Evolutionary conservation across 352 stramenopile species (phyloP), one percentile per base, ranked within the genome.

Genomic region (Phytophthora capsici): DNA sequence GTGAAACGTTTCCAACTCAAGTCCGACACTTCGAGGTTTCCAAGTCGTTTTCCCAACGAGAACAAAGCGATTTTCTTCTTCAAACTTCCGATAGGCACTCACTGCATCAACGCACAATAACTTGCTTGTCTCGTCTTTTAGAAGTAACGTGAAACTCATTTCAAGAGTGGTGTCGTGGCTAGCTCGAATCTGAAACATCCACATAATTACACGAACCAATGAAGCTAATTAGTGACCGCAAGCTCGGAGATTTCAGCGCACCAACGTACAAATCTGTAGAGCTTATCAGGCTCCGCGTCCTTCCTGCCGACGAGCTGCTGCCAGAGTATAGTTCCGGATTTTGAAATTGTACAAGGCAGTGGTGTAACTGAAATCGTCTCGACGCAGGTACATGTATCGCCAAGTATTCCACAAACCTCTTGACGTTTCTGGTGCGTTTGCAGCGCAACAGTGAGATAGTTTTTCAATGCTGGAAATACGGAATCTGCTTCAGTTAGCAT

Each of bases 361-460:
- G 57, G 57, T 30, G 57, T 66, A n/a, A 59, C 37, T 22, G 57
- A 66, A n/a, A 59, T 47, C n/a, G 38, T 59, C 22, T 66, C 47
- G 12, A 66, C 45, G 19, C 37, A 59, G 28, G 51, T 38, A n/a
- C n/a, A n/a, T n/a, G n/a, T n/a, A n/a, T 45, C 48, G 8, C 16
- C n/a, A 8, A 32, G 3, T 1, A 10, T 30, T 2, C 45, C 56
- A 38, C 20, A 52, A 30, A 54, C 17, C 9, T 48, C 44, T 17
- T 36, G 44, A 12, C 17, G 8, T 48, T 32, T 63, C 26, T 40
- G 47, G 32, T 40, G 13, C 14, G 44, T 41, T 48, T 23, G 19
- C 22, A 59, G 14, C 2, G 37, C 25, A 48, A 20, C 23, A 20
- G 55, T 36, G 10, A 28, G 13, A 17, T 16, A 38, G 8, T 20